Evolutionary conservation across 495 filamentous ascomycete species (phyloP), one percentile per base, ranked within the genome.

Genomic region (Aspergillus nidulans): DNA sequence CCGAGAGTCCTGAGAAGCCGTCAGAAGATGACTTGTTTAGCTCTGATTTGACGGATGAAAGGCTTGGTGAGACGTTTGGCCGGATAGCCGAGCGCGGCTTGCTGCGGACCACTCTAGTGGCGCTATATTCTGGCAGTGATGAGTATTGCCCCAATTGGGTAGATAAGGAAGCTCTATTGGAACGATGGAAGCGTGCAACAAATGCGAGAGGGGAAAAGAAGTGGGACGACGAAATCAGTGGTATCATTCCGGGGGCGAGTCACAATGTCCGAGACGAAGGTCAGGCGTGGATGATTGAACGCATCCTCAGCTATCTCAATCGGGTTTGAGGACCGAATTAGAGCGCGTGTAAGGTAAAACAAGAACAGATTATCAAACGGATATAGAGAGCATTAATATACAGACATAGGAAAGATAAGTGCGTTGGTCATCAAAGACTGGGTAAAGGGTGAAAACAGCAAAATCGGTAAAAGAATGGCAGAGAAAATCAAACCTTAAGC

Each of bases 1-100:
- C 77, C 1, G 77, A 78, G 23, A 75, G 71, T 43, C 69, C 80
- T 24, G 62, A 83, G 68, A 56, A 67, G 25, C 77, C 74, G 5
- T 86, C 89, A 12, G 85, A 86, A 44, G 92, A 98, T 69, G 94
- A 97, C 67, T 87, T 88, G 58, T 98, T 97, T 72, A 89, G 86
- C 54, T 87, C 87, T 6, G 89, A 92, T 66, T 71, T 95, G 42
- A 64, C 68, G 0, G 85, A 89, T 44, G 69, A 80, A 45, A 68
- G 77, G 49, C 68, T 91, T 40, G 49, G 56, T 41, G 61, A 70
- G 40, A 88, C 79, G 23, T 96, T 94, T 79, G 89, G 89, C 1
- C 65, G 47, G 50, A 69, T 88, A 38, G 75, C 76, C 23, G 56
- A 77, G 49, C 60, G 75, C 30, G 81, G 77, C 25, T 77, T 84